Percentiles rank a stretch among this genome's conserved stretches.
Conservation (phyloP, 257 asterid species). For the Prunella vulgaris region DNA sequence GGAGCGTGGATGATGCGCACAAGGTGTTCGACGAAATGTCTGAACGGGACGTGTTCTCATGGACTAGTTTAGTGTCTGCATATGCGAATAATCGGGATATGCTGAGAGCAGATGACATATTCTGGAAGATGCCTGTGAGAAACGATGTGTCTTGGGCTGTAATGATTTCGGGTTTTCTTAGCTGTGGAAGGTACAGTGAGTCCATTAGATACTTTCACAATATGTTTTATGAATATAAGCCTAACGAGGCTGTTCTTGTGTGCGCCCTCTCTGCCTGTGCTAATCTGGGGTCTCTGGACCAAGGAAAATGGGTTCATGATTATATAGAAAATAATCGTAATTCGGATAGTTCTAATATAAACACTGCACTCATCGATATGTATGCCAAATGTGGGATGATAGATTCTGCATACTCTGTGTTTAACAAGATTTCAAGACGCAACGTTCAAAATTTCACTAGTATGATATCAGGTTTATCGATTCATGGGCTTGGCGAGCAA, state of each 20-base stretch:
- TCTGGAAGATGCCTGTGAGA: conserved; percentile 49
- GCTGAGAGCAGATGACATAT: conserved; percentile 41
- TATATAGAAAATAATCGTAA: conserved; percentile 33
- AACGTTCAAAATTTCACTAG: conserved; percentile 62
- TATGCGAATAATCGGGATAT: conserved; percentile 52
- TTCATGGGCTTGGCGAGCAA: conserved; percentile 61
- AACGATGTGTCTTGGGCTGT: conserved; percentile 86
- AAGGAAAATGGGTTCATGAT: conserved; percentile 58
- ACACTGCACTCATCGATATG: conserved; percentile 74
- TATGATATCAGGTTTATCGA: conserved; percentile 65
- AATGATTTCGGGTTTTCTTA: conserved; percentile 60
- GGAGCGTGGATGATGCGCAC: conserved; percentile 38
- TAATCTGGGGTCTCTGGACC: conserved; percentile 64
- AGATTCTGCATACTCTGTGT: conserved; percentile 42
- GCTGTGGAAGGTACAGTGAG: conserved; percentile 43
- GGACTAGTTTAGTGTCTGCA: conserved; percentile 66
- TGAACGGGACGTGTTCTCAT: conserved; percentile 56
- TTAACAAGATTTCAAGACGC: conserved; percentile 33
- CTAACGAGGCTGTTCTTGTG: conserved; percentile 76
- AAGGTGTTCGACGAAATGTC: conserved; percentile 61
- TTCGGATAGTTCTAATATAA: conserved; percentile 37
- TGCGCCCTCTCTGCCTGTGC: conserved; percentile 85
- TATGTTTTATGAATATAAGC: conserved; percentile 44
- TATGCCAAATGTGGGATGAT: conserved; percentile 83
- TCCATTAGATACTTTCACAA: conserved; percentile 45